Conservation (phyloP, 106 monocot species). For the Chionographis japonica region DNA sequence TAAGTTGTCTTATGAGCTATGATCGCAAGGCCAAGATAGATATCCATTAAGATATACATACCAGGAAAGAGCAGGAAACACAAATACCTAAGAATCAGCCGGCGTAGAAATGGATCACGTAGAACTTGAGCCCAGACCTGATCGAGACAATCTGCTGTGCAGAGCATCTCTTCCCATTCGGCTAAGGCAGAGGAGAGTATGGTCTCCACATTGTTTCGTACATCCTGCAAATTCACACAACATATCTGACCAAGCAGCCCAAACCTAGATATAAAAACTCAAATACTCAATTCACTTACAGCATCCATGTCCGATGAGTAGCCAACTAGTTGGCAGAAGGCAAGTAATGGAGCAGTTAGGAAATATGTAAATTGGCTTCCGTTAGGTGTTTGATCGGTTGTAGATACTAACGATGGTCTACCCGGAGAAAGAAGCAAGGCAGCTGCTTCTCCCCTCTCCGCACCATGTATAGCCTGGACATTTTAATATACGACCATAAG, state of each 20-base stretch:
- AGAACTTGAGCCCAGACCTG: conserved; percentile 80
- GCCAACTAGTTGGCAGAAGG: conserved; percentile 75
- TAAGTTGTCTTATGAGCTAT: neutral
- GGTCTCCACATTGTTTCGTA: conserved; percentile 39
- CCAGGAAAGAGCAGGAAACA: neutral
- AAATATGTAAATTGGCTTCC: conserved; percentile 94
- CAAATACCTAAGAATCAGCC: conserved; percentile 80
- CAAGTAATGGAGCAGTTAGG: conserved; percentile 80
- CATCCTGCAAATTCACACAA: conserved; percentile 41
- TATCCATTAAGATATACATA: no score
- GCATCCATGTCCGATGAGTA: conserved; percentile 44
- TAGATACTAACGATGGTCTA: conserved; percentile 34
- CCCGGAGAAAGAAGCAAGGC: conserved; percentile 83
- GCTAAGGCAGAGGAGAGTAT: conserved; percentile 69
- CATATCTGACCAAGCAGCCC: conserved; percentile 18
- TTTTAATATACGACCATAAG: neutral
- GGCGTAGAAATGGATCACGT: conserved; percentile 81
- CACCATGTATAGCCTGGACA: conserved; percentile 70
- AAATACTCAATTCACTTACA: conserved; percentile 31
- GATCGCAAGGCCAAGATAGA: no score
- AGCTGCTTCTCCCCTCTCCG: conserved; percentile 75
- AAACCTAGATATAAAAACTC: neutral
- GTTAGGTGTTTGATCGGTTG: conserved; percentile 27
- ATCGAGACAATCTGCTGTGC: conserved; percentile 61
- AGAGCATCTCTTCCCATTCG: conserved; percentile 78